Base-by-base conservation (phyloP, 139 green algal genomes). In the Spirogloea muscicola region DNA sequence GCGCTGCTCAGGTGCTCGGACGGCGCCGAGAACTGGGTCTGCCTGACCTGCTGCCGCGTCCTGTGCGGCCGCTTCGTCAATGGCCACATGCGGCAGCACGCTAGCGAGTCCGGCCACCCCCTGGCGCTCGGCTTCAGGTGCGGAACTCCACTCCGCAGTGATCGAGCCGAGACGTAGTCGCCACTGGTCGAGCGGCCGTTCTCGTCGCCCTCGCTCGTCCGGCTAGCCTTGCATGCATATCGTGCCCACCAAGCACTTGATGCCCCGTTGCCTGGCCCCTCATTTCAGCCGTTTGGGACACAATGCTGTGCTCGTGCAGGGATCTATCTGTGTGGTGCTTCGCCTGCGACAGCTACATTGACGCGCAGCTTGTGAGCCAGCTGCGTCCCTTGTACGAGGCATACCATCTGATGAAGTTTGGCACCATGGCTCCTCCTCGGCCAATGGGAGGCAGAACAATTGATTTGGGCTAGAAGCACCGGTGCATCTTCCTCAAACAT, bases 321-420 rank as follows among this genome's bases (percentile, higher is more conserved):
- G 74, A 82, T 49, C 67, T 82, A 1, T 82, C 74, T 0, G 31
- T 76, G 39, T 82, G 74, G 74, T 82, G 74, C 41, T 77, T 79
- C 40, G 27, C 27, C 16, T 82, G 74, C 31, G 46, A 58, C 7
- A 13, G 33, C 25, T 82, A 82, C 39, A 66, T 82, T 33, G 67
- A 82, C 27, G 74, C 41, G 5, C 29, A 65, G 18, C 38, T 10
- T 7, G 79, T 80, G 25, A 40, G 27, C 29, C 33, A 74, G 39
- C 39, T 82, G 71, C 25, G 34, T 13, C 74, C 74, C 1, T 27
- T 42, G 38, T 68, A 64, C 68, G 34, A 70, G 31, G 67, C 67
- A 6, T 10, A 63, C 5, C 74, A 82, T 39, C 21, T 63, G 1
- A 29, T 74, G 33, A 82, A 78, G 65, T 82, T 82, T 27, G 74